Evolutionary conservation across 768 basidiomycete species (phyloP), one percentile per base, ranked within the genome.

Genomic region (Lactarius psammicola): DNA sequence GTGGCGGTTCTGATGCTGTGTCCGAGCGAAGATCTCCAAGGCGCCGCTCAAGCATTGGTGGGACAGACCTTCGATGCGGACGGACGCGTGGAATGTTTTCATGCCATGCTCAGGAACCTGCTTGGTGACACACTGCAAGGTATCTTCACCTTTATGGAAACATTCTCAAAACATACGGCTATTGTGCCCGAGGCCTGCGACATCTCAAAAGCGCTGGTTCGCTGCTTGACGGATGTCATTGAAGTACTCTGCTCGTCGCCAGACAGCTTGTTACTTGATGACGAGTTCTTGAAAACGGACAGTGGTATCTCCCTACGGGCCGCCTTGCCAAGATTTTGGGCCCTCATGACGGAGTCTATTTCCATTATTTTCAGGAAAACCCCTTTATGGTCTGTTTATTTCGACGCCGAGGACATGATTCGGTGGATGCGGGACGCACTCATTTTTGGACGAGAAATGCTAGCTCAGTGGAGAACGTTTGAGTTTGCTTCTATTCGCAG

Each of bases 361-460:
- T 83, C 89, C 0, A 81, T 89, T 59, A 94, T 99, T 68, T 98
- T 97, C 79, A 87, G 85, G 72, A 83, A 84, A 60, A 95, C 95
- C 3, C 89, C 88, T 0, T 72, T 79, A 17, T 99, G 97, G 97
- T 84, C 97, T 0, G 75, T 79, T 9, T 89, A 82, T 74, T 92
- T 92, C 75, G 88, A 90, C 61, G 87, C 85, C 70, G 84, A 87
- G 31, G 87, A 87, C 63, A 97, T 99, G 95, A 83, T 90, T 17
- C 84, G 87, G 36, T 99, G 97, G 97, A 98, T 99, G 97, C 86
- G 95, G 62, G 97, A 98, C 74, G 97, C 95, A 3, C 81, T 98
- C 59, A 95, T 98, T 68, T 94, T 97, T 72, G 95, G 89, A 10
- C 79, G 90, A 69, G 91, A 95, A 71, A 83, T 97, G 80, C 77